Conservation (phyloP, 176 grass and related monocot genomes). For the Tuctoria greenei region DNA sequence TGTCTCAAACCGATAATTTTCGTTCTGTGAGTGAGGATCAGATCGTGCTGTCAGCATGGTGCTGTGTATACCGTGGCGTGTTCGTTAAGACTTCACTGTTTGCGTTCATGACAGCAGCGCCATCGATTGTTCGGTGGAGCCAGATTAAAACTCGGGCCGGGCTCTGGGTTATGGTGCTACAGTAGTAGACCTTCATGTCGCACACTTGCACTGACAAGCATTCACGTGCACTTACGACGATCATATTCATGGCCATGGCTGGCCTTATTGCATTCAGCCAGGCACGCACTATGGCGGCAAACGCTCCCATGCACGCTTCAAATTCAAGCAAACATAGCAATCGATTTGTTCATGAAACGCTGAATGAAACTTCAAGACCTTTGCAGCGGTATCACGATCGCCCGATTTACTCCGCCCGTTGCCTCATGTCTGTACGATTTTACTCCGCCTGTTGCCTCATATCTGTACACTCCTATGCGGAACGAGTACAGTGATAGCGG, state of each 20-base stretch:
- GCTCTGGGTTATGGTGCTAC: slow-evolving; percentile 20
- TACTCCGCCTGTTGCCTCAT: neutral
- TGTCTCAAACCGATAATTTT: neutral
- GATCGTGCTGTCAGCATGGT: neutral
- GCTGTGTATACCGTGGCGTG: neutral
- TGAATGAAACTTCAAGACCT: neutral
- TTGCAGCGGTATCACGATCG: neutral
- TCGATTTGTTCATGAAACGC: neutral
- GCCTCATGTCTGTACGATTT: neutral
- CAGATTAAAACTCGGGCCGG: neutral
- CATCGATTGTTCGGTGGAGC: neutral
- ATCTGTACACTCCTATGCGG: no score
- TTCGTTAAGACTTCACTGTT: neutral
- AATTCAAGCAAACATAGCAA: slow-evolving; percentile 13
- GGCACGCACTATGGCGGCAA: neutral
- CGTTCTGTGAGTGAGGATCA: neutral
- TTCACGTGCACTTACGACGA: neutral
- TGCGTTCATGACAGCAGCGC: neutral
- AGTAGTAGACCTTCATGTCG: slow-evolving; percentile 37
- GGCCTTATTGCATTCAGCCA: neutral
- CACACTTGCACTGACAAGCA: slow-evolving; percentile 26
- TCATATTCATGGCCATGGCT: no score
- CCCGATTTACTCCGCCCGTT: neutral
- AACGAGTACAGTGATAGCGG: neutral
- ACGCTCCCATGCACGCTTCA: slow-evolving; percentile 10